Base-by-base conservation (phyloP, 345 rosid genomes). In the Chamaenerion angustifolium region DNA sequence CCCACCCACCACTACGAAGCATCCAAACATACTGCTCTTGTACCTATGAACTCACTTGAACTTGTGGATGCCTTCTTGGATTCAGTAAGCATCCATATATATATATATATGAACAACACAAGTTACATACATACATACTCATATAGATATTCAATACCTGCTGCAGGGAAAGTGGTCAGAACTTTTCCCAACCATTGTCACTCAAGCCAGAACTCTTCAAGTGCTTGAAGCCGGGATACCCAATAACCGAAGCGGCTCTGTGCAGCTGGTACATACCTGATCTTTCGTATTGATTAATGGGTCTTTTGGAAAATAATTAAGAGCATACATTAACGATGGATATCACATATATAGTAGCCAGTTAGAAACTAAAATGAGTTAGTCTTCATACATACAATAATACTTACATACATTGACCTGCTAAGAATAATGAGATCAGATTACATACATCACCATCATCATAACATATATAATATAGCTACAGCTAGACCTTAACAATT, bases 151-250 rank as follows among this genome's bases (percentile, higher is more conserved):
- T 31, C 37, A 31, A 41, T 3, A 10, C 11, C 21, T 51, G 52
- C 49, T 42, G 64, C 67, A 88, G 94, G 71, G 62, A 18, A 74
- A 74, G 56, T 77, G 94, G 90, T 31, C 52, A 40, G 76, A 76
- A 31, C 56, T 79, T 13, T 88, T 88, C 51, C 83, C 84, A 27
- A 79, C 90, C n/a, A 71, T 81, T 52, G 83, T 84, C 16, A 70
- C 65, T 15, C 60, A 61, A 45, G 82, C 92, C 52, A 59, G 45
- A 40, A 67, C 69, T 43, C 53, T 81, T 46, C 67, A 70, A 61
- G 58, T 49, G 31, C 48, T 79, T 43, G 75, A 71, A 47, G 41
- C 56, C 1, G 76, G 78, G 56, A 41, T 54, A 13, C 1, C 43
- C 6, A 66, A 59, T 23, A 68, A 43, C 47, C 71, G 55, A 27